A percentile compares a stretch with the other conserved stretches of the same genome.
Evolutionary conservation across 805 yeast species (phyloP).

Genomic region (Saccharomycopsis fermentans): DNA sequence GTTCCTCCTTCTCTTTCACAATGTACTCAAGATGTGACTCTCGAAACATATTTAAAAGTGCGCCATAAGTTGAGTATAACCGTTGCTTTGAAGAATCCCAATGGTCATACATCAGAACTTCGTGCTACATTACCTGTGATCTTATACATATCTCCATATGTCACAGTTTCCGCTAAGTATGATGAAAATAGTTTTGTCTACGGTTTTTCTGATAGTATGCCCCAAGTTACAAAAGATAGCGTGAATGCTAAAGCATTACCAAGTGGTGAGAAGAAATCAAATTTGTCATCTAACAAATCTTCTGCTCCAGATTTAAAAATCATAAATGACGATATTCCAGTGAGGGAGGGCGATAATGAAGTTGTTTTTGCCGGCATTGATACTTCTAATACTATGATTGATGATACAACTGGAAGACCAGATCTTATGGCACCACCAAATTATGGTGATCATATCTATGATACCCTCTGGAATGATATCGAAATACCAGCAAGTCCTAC

Average conservation of each 20-base stretch:
- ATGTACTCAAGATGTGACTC: constrained; percentile 81
- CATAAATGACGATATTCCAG: constrained; percentile 17
- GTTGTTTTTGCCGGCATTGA: constrained; percentile 27
- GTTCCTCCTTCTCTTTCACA: constrained; percentile 66
- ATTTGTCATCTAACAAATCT: constrained; percentile 6
- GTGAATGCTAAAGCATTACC: background rate
- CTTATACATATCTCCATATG: constrained; percentile 72
- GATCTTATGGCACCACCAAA: constrained; percentile 72
- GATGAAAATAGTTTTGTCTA: constrained; percentile 26
- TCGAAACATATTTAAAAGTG: constrained; percentile 61
- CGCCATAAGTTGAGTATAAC: constrained; percentile 82
- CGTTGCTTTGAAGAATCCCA: constrained; percentile 72
- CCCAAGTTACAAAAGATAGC: background rate
- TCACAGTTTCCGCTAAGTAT: constrained; percentile 49
- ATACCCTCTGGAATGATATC: constrained; percentile 63
- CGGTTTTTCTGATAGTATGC: constrained; percentile 11
- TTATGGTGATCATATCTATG: constrained; percentile 74
- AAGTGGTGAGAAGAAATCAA: background rate
- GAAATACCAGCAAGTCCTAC: constrained; percentile 36
- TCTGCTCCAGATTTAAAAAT: constrained; percentile 6
- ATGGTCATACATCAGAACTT: constrained; percentile 86
- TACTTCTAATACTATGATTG: constrained; percentile 16
- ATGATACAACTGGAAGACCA: constrained; percentile 27
- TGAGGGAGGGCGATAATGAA: constrained; percentile 27
- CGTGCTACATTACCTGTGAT: constrained; percentile 82